Conservation (phyloP, 2,329 filamentous ascomycete species). For the Hawksworthiomyces lignivorus region DNA sequence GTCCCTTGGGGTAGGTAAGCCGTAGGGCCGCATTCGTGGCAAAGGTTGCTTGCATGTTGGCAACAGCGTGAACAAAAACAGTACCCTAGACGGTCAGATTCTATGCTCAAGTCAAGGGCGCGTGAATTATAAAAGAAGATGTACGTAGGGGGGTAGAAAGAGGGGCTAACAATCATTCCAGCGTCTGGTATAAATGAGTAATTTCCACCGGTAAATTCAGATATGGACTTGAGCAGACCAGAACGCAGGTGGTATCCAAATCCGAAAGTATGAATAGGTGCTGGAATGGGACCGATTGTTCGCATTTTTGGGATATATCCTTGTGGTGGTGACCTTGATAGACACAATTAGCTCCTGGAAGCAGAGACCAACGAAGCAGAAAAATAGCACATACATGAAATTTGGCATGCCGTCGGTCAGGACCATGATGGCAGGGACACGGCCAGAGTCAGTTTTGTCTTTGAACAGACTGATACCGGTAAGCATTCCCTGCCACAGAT, state of each 20-base stretch:
- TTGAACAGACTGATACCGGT: constrained; percentile 43
- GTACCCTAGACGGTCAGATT: constrained; percentile 32
- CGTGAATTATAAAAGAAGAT: neutral
- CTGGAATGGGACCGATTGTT: constrained; percentile 30
- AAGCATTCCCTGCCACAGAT: constrained; percentile 50
- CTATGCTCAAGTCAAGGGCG: neutral
- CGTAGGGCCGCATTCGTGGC: constrained; percentile 38
- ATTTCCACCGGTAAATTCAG: constrained; percentile 48
- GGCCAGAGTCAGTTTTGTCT: constrained; percentile 12
- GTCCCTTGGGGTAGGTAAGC: constrained; percentile 28
- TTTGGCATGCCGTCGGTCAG: constrained; percentile 51
- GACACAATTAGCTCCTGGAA: too few relatives aligned
- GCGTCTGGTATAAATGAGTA: constrained; percentile 56
- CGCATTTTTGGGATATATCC: constrained; percentile 49
- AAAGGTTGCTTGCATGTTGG: constrained; percentile 52
- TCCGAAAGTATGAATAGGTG: constrained; percentile 46
- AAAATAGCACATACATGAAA: constrained; percentile 34
- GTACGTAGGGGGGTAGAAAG: constrained; percentile 1
- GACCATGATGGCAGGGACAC: constrained; percentile 44
- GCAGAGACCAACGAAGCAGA: too few relatives aligned
- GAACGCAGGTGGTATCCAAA: constrained; percentile 44
- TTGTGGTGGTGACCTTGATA: constrained; percentile 31
- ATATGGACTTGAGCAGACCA: constrained; percentile 51
- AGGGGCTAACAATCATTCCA: constrained; percentile 44
- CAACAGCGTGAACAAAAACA: constrained; percentile 54